Conservation (phyloP, 805 yeast genomes). For the Wickerhamomyces alni region DNA sequence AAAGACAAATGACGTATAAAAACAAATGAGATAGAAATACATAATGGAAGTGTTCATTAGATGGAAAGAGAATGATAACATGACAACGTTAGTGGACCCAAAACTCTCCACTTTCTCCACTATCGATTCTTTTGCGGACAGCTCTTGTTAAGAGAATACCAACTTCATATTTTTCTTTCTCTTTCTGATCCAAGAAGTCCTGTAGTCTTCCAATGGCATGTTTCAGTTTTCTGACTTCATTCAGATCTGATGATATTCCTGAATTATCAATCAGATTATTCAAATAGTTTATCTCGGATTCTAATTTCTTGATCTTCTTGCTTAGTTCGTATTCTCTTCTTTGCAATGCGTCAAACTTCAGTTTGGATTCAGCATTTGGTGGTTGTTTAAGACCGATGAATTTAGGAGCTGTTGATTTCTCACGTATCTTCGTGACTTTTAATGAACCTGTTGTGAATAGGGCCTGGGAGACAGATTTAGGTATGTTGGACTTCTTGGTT, state of each 20-base stretch:
- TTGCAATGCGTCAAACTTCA: constrained; percentile 24
- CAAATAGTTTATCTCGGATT: constrained; percentile 33
- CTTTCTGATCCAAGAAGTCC: constrained; percentile 34
- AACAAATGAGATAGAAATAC: too few relatives aligned
- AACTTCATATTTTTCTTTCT: constrained; percentile 36
- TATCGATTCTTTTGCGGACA: constrained; percentile 33
- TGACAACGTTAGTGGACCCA: constrained; percentile 32
- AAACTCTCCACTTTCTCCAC: constrained; percentile 32
- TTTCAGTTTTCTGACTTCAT: constrained; percentile 30
- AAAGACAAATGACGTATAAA: too few relatives aligned
- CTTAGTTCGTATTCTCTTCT: constrained; percentile 26
- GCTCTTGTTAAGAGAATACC: constrained; percentile 35
- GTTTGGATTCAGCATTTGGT: constrained; percentile 10
- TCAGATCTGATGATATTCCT: constrained; percentile 28
- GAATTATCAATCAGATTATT: constrained; percentile 28
- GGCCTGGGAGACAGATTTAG: constrained; percentile 25
- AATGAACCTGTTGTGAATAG: constrained; percentile 14
- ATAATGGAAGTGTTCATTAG: too few relatives aligned
- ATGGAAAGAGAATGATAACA: too few relatives aligned
- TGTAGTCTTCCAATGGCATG: constrained; percentile 32
- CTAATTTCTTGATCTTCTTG: constrained; percentile 28
- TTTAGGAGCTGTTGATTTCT: constrained; percentile 18
- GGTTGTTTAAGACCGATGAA: constrained; percentile 20
- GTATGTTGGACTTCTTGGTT: constrained; percentile 6
- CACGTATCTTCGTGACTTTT: constrained; percentile 23